Evolutionary conservation across 768 basidiomycete genomes (phyloP), one percentile per base, ranked within the genome.

Genomic region (Mycena olivaceomarginata): DNA sequence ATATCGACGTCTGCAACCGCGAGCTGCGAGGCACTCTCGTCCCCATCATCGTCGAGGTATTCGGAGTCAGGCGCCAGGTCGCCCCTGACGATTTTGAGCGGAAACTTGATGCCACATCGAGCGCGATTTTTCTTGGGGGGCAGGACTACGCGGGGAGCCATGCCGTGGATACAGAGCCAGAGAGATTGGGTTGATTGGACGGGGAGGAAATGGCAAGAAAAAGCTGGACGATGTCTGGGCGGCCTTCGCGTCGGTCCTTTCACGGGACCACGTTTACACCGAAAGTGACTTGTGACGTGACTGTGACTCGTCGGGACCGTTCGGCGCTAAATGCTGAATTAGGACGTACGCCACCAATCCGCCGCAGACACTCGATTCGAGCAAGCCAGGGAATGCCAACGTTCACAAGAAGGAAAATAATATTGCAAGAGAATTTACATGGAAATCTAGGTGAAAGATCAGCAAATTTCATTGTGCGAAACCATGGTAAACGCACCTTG

Each of bases 41-140:
- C 75, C 0, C 37, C 2, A 9, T 74, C 72, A 12, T 79, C 78
- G 25, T 77, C 75, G 68, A 74, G n/a, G 69, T 71, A 76, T 22
- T 79, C 72, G 6, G 75, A 65, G 18, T 78, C 77, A 31, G 72
- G 37, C 1, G 43, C 62, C 18, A 79, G 48, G 53, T 79, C 78
- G 68, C 78, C 75, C 16, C 67, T 66, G 72, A 70, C 0, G 65
- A 79, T 79, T 71, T 65, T 62, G 65, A 79, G 78, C 31, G 75
- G 22, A 46, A 67, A 79, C 40, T 79, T 79, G 78, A 79, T 67
- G 31, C 75, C 78, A 59, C 68, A 77, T 22, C 75, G 72, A 0
- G 78, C 75, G 18, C 69, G 67, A 71, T 79, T 79, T 69, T 79
- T 79, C 72, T 79, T 79, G 18, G 72, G 78, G 12, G 78, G 78